phyloP scores from a whole-genome alignment of 2,329 filamentous ascomycete genomes.

The Conoideocrella luteorostrata region DNA sequence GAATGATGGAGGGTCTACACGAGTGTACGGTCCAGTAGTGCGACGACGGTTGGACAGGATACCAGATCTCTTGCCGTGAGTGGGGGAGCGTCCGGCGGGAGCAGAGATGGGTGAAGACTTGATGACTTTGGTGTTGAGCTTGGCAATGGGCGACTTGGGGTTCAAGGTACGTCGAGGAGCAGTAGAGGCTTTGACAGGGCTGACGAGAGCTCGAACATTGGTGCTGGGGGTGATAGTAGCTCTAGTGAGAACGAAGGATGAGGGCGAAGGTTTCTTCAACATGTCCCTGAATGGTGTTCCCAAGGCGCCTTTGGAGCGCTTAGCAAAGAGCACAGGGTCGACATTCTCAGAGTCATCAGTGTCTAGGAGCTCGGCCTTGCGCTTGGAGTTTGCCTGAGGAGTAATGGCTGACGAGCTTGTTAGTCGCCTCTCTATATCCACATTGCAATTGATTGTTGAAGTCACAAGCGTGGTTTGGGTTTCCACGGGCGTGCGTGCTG shows the following conservation, averaged over 20 bases:
- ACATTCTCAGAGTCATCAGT: conserved; percentile 54
- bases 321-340: conserved; percentile 50
- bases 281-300: conserved; percentile 36
- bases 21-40: conserved; percentile 55
- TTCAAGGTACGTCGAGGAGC: conserved; percentile 40
- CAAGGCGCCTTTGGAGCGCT: conserved; percentile 50
- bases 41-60: conserved; percentile 64
- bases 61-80: conserved; percentile 59
- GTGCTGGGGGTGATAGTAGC: conserved; percentile 30
- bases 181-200: conserved; percentile 25
- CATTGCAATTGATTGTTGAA: no score
- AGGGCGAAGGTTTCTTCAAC: conserved; percentile 46
- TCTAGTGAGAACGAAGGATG: conserved; percentile 36
- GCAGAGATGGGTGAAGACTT: conserved; percentile 53
- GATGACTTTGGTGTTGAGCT: conserved; percentile 35
- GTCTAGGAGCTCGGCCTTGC: conserved; percentile 51
- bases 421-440: not conserved
- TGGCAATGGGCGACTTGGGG: conserved; percentile 45
- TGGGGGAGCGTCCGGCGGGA: conserved; percentile 77
- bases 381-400: conserved; percentile 39
- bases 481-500: no score
- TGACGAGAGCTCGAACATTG: conserved; percentile 22
- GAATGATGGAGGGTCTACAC: conserved; percentile 65
- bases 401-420: conserved; percentile 30
- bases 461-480: no score